phyloP scores from a whole-genome alignment of 2,329 filamentous ascomycete species.

The Pseudopithomyces maydicus region DNA sequence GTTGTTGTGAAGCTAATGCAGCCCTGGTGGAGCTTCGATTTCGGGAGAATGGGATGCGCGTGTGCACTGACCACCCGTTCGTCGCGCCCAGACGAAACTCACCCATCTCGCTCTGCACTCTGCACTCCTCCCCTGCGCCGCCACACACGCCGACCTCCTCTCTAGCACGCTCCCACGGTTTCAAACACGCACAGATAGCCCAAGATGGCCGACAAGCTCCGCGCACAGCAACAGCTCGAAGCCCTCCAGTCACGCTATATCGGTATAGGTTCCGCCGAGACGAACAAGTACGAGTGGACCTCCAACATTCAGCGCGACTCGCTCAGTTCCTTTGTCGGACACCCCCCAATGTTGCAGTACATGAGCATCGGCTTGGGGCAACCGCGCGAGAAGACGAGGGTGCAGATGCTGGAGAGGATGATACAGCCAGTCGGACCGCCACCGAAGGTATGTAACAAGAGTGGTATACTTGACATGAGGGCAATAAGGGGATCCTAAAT shows the following conservation, averaged over 20 bases:
- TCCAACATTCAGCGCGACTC: slow-evolving; percentile 95
- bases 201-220: slow-evolving; percentile 87
- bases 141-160: neutral
- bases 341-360: slow-evolving; percentile 85
- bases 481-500: too few species aligned
- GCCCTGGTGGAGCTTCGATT: neutral
- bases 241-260: slow-evolving; percentile 94
- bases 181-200: slow-evolving; percentile 4
- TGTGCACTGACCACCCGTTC: slow-evolving; percentile 1
- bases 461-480: too few species aligned
- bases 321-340: slow-evolving; percentile 85
- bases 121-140: neutral
- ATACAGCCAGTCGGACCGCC: slow-evolving; percentile 69
- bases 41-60: neutral
- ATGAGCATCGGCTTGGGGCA: slow-evolving; percentile 90
- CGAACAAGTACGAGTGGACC: slow-evolving; percentile 95
- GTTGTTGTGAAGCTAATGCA: neutral
- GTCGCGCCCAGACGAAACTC: neutral
- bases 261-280: slow-evolving; percentile 95
- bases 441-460: slow-evolving; percentile 57
- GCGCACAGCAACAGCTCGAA: slow-evolving; percentile 96
- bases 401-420: slow-evolving; percentile 78
- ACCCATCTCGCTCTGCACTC: neutral
- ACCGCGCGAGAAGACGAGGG: slow-evolving; percentile 77
- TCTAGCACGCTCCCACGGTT: neutral